These are phyloP conservation scores for Phylloporus sp. DNA, from an alignment of 1,284 basidiomycete genomes.

Conservation along the genomic window DNA sequence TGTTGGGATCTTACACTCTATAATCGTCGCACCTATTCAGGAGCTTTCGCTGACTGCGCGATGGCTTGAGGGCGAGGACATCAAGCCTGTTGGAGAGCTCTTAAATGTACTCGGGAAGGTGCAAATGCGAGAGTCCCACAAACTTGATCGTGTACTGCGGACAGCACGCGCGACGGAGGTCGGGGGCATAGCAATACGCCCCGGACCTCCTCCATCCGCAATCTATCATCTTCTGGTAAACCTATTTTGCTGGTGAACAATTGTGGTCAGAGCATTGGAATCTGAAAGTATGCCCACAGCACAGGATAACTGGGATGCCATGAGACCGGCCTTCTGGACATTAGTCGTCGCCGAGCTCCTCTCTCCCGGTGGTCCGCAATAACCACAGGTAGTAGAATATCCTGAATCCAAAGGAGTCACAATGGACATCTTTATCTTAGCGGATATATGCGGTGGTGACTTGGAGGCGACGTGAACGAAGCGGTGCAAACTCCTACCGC, in stretches of 20 bases:
- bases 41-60: constrained; percentile 81
- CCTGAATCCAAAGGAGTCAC: constrained; percentile 34
- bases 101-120: constrained; percentile 7
- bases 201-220: constrained; percentile 91
- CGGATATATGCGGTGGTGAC: too few relatives aligned
- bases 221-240: constrained; percentile 83
- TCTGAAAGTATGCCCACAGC: constrained; percentile 43
- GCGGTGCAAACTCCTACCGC: too few relatives aligned
- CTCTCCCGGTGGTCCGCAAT: constrained; percentile 44
- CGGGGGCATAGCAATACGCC: constrained; percentile 82
- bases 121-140: constrained; percentile 20
- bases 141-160: constrained; percentile 92
- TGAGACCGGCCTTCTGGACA: constrained; percentile 41
- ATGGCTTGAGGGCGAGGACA: constrained; percentile 69
- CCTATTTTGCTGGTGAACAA: constrained; percentile 43
- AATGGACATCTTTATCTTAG: too few relatives aligned
- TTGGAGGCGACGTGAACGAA: too few relatives aligned
- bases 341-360: constrained; percentile 39
- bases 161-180: constrained; percentile 84
- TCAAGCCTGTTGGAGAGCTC: constrained; percentile 62
- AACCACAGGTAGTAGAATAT: constrained; percentile 42
- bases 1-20: constrained; percentile 9
- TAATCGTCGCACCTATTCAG: constrained; percentile 57
- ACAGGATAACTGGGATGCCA: constrained; percentile 50
- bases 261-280: neutral